phyloP scores from a whole-genome alignment of 257 asterid genomes.

The Thymus quinquecostatus region DNA sequence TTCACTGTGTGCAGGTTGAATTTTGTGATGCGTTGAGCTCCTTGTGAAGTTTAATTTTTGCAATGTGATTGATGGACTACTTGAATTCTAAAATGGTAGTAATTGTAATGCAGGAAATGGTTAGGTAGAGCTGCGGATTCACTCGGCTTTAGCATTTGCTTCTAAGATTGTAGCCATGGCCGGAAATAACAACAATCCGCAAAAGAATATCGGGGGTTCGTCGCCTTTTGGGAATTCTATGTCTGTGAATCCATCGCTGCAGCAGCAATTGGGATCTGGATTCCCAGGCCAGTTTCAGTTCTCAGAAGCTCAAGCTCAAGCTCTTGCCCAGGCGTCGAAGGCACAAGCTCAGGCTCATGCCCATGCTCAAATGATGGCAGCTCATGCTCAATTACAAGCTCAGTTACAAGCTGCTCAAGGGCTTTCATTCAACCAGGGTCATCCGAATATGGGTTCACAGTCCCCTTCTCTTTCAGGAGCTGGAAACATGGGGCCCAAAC shows the following conservation, averaged over 20 bases:
- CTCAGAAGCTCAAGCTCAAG: conserved; percentile 84
- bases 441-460: conserved; percentile 69
- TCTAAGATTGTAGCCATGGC: conserved; percentile 54
- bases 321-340: conserved; percentile 71
- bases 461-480: conserved; percentile 77
- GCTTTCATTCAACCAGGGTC: conserved; percentile 70
- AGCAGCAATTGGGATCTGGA: conserved; percentile 69
- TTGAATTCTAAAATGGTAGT: conserved; percentile 8
- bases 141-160: conserved; percentile 28
- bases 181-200: conserved; percentile 73
- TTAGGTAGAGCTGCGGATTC: conserved; percentile 20
- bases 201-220: conserved; percentile 73
- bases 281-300: conserved; percentile 78
- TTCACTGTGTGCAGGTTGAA: conserved; percentile 29
- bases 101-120: conserved; percentile 32
- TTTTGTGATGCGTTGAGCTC: conserved; percentile 28
- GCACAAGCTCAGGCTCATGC: conserved; percentile 68
- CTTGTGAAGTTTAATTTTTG: not conserved
- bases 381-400: conserved; percentile 72
- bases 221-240: conserved; percentile 82
- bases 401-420: conserved; percentile 75
- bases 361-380: conserved; percentile 59
- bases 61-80: not conserved
- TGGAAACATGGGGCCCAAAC: conserved; percentile 58
- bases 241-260: conserved; percentile 61